A percentile compares a stretch with the other conserved stretches of the same genome.
phyloP scores from a whole-genome alignment of 2,329 filamentous ascomycete species.

The Eutypella sp. region DNA sequence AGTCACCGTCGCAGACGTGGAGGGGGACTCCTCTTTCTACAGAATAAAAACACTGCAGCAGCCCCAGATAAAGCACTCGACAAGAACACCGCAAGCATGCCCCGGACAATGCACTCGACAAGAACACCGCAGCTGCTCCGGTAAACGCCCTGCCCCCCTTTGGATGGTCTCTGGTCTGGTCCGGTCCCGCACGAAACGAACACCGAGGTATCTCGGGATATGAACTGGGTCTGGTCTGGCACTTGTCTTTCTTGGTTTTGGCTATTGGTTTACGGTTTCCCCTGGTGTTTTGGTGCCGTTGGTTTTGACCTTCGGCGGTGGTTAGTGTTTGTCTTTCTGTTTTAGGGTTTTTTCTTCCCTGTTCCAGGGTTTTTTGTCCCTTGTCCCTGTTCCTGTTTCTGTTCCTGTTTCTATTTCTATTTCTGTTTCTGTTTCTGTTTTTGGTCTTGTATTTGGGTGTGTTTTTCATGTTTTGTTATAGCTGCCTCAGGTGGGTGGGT shows the following conservation, averaged over 20 bases:
- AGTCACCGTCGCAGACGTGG: not conserved
- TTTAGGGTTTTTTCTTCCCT: not conserved
- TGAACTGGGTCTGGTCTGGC: not conserved
- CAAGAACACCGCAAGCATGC: conserved; percentile 11
- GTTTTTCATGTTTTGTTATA: not conserved
- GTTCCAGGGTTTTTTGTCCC: not conserved
- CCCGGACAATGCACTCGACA: too few relatives aligned
- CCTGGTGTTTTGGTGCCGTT: too few relatives aligned
- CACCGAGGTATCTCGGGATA: too few relatives aligned
- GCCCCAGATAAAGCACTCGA: conserved; percentile 5
- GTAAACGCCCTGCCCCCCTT: conserved; percentile 2
- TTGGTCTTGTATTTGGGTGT: not conserved
- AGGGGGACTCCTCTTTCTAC: not conserved
- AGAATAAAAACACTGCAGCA: conserved; percentile 8
- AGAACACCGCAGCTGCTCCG: conserved; percentile 10
- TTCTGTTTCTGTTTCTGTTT: not conserved
- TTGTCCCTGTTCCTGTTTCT: not conserved
- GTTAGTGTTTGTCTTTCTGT: not conserved
- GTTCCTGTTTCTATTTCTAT: not conserved
- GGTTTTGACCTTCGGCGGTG: not conserved
- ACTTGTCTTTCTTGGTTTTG: too few relatives aligned
- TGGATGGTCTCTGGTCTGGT: conserved; percentile 1
- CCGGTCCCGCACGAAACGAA: too few relatives aligned
- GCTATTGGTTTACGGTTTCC: not conserved
- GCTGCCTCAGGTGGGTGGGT: conserved; percentile 4